phyloP scores from a whole-genome alignment of 768 basidiomycete species.

The Exidia glandulosa region DNA sequence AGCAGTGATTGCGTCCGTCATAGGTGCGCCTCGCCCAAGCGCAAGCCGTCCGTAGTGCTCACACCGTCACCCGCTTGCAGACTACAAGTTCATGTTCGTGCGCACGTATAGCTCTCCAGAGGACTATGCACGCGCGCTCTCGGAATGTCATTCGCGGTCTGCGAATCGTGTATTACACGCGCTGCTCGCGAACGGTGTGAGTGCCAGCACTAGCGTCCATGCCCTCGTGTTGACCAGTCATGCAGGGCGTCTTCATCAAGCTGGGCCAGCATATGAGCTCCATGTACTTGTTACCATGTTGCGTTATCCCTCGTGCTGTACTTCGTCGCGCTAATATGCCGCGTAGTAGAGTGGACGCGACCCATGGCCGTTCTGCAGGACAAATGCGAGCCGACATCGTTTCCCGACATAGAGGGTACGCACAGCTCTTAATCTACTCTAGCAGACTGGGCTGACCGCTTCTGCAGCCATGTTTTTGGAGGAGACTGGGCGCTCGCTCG shows the following conservation, averaged over 20 bases:
- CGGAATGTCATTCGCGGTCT: conserved; percentile 75
- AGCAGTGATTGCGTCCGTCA: conserved; percentile 21
- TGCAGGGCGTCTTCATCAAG: conserved; percentile 66
- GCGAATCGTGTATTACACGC: conserved; percentile 69
- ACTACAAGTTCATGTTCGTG: conserved; percentile 62
- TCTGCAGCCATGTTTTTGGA: conserved; percentile 62
- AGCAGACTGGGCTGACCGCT: conserved; percentile 72
- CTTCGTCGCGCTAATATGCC: conserved; percentile 16
- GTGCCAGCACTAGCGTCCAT: conserved; percentile 10
- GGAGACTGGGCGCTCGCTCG: conserved; percentile 66
- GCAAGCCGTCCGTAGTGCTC: no score
- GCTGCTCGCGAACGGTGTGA: conserved; percentile 77
- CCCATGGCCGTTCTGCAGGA: conserved; percentile 68
- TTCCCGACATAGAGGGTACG: conserved; percentile 50
- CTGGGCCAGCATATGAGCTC: conserved; percentile 82
- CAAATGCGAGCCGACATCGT: conserved; percentile 82
- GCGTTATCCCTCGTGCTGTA: not conserved
- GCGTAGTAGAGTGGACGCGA: conserved; percentile 47
- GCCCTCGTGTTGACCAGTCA: not conserved
- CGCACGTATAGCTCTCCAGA: conserved; percentile 39
- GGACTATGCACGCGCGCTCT: conserved; percentile 43
- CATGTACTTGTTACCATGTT: conserved; percentile 26
- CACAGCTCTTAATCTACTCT: conserved; percentile 35
- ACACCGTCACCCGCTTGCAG: no score
- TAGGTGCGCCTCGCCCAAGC: no score